Evolutionary conservation across 306 rosid species (phyloP), one percentile per base, ranked within the genome.

Genomic region (Cyamopsis tetragonoloba): DNA sequence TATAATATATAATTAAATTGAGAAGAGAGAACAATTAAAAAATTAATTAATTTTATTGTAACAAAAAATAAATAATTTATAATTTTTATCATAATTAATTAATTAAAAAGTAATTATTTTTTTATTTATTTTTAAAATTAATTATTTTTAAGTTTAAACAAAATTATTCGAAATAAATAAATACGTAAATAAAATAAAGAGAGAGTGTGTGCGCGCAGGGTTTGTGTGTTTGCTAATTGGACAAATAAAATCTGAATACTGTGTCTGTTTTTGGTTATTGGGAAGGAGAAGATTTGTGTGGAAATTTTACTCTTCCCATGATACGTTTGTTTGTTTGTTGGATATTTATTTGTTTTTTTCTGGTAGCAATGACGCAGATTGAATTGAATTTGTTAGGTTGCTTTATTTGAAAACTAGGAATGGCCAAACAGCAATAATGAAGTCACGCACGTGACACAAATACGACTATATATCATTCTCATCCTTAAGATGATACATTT

Each of bases 401-500:
- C 34, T 59, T 72, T 47, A 60, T 38, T 74, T 66, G 37, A 46
- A 68, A 76, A 56, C 76, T 26, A 75, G 76, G 74, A 81, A 81
- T 71, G 90, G 85, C 81, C 83, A 75, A 71, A 79, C 75, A 32
- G 41, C 80, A 78, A 77, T 82, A 75, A 77, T 85, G 86, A 73
- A 70, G 86, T 73, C 81, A 81, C 30, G 80, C 91, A 84, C 81
- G 88, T 82, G 90, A 86, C 76, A 30, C 41, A 78, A 77, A 74
- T 34, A 41, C 48, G n/a, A n/a, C n/a, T n/a, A n/a, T 13, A 58
- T 77, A 44, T 55, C 58, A 38, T 63, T 50, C 15, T 31, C 47
- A 31, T 27, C 35, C 22, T 30, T 4, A 54, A 35, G 31, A 64
- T 19, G 55, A 70, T 47, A 63, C 76, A 61, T 51, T 14, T 76